A percentile compares a stretch with the other conserved stretches of the same genome.
Evolutionary conservation across 768 basidiomycete species (phyloP).

Genomic region (Lentinula sp.): DNA sequence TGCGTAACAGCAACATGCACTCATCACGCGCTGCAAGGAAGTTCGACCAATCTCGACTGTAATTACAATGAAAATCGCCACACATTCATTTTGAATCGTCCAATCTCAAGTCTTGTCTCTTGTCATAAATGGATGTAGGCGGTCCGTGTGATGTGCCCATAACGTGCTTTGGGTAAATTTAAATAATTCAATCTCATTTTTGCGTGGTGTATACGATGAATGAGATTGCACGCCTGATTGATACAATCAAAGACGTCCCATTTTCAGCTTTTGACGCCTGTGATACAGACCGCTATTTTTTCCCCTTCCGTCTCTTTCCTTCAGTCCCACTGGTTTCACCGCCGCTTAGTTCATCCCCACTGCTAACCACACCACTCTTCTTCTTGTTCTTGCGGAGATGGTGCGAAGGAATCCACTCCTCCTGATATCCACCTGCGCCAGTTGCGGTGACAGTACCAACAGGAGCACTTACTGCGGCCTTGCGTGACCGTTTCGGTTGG

Average conservation of each 20-base stretch:
- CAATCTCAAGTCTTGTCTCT: no score
- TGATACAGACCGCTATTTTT: constrained; percentile 19
- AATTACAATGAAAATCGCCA: no score
- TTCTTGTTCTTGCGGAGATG: constrained; percentile 67
- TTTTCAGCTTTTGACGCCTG: background rate
- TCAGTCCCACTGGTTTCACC: constrained; percentile 62
- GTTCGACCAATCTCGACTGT: no score
- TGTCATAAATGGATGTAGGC: no score
- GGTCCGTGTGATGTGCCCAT: no score
- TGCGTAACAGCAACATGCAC: no score
- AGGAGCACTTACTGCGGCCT: constrained; percentile 45
- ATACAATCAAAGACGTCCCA: background rate
- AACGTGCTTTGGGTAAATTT: background rate
- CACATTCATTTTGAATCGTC: no score
- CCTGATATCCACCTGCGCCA: constrained; percentile 67
- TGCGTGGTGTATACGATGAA: background rate
- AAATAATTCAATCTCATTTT: background rate
- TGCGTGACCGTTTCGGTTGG: constrained; percentile 52
- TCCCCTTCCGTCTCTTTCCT: constrained; percentile 39
- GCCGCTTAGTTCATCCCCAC: constrained; percentile 64
- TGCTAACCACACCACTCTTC: constrained; percentile 38
- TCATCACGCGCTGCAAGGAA: no score
- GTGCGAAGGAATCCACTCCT: constrained; percentile 92
- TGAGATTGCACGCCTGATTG: background rate
- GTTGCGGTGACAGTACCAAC: constrained; percentile 58